Base-by-base conservation (phyloP, 306 rosid species). In the Quercus glauca region DNA sequence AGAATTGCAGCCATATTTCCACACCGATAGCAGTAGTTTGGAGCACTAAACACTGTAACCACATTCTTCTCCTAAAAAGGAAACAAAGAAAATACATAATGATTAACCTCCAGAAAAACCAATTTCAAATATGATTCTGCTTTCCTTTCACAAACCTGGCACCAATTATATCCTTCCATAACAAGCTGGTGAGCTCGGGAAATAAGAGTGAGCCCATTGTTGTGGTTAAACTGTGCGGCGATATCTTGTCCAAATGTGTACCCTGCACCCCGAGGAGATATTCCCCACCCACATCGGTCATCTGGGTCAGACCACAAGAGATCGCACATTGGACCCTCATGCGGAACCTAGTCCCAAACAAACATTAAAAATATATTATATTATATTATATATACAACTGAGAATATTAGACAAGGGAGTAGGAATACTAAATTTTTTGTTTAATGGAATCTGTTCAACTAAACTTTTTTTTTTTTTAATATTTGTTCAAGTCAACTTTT, bases 241-340 rank as follows among this genome's bases (percentile, higher is more conserved):
- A 94, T 94, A 86, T 94, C 98, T 82, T 94, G 97, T 71, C 98
- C 98, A 79, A 94, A 94, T 71, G 99, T 94, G 85, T 94, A 92
- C 43, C 99, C 99, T 65, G 99, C 99, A 67, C 99, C 99, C 61
- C 99, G 98, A 17, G 99, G 98, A 73, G 99, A 95, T 86, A 95
- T 95, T 83, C 99, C 99, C 99, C 99, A 95, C 74, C 99, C 99
- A 83, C 99, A 95, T 11, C 99, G 97, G 82, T 95, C 99, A 77
- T 95, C 99, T 18, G 99, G 99, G 84, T 95, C 99, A 75, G 99
- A 95, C 99, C 99, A 95, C 75, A 95, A 86, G 73, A 95, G 97
- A 75, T 95, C 99, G 61, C 99, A 95, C 99, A 95, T 95, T 3
- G 99, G 99, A 72, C 99, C 99, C 89, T 95, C 99, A 57, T 95